A percentile compares a stretch with the other conserved stretches of the same genome.
Conservation (phyloP, 2,329 filamentous ascomycete species). For the Aureobasidium sp. region DNA sequence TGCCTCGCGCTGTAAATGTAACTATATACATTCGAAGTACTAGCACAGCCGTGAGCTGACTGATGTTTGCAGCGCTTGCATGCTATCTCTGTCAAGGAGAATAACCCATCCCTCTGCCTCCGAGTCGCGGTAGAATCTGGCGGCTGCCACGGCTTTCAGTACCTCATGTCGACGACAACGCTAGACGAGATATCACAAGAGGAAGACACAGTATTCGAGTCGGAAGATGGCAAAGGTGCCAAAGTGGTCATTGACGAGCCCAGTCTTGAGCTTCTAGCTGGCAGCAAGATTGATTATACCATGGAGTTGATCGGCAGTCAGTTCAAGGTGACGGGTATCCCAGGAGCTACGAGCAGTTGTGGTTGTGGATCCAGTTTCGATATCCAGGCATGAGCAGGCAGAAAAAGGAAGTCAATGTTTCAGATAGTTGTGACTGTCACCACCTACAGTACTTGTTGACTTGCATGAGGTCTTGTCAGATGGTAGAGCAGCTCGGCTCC, state of each 20-base stretch:
- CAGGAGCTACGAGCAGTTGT: constrained; percentile 84
- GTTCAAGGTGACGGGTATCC: constrained; percentile 95
- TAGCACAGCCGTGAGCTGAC: not conserved
- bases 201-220: constrained; percentile 85
- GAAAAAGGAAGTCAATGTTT: not conserved
- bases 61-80: constrained; percentile 51
- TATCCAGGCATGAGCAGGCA: constrained; percentile 45
- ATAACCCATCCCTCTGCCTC: constrained; percentile 75
- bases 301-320: constrained; percentile 92
- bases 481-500: not conserved
- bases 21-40: constrained; percentile 20
- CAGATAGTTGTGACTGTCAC: not conserved
- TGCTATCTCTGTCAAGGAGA: constrained; percentile 49
- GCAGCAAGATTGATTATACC: constrained; percentile 93
- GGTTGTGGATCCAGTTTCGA: constrained; percentile 98
- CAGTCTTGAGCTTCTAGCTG: constrained; percentile 80
- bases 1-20: constrained; percentile 73
- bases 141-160: constrained; percentile 97
- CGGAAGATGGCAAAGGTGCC: constrained; percentile 43
- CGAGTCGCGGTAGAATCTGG: constrained; percentile 88
- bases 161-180: constrained; percentile 78
- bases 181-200: constrained; percentile 53
- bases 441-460: not conserved
- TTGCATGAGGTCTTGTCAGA: not conserved
- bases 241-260: constrained; percentile 84